Conservation (phyloP, 1,139 yeast species). For the Pichia sp. region DNA sequence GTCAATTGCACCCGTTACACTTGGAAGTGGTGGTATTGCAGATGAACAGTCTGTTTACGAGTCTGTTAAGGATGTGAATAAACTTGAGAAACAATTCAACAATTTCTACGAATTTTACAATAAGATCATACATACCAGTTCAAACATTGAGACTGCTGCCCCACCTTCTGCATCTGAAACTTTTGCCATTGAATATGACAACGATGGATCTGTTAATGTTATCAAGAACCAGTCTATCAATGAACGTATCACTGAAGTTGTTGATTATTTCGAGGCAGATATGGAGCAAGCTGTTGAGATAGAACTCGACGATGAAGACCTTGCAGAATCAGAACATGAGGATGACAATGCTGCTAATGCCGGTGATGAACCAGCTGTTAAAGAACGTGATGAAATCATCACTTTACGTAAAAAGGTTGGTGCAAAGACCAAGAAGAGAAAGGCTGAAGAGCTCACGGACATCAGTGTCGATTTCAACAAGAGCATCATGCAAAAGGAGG, state of each 20-base stretch:
- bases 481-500: conserved; percentile 33
- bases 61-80: conserved; percentile 16
- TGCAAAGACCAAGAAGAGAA: conserved; percentile 12
- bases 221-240: conserved; percentile 3
- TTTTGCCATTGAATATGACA: conserved; percentile 13
- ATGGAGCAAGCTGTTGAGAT: conserved; percentile 11
- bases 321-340: conserved; percentile 9
- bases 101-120: conserved; percentile 10
- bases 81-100: conserved; percentile 15
- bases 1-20: conserved; percentile 33
- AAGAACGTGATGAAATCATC: conserved; percentile 46
- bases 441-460: conserved; percentile 15
- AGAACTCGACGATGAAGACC: conserved; percentile 12
- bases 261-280: conserved; percentile 10
- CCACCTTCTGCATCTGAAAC: background rate
- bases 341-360: conserved; percentile 10
- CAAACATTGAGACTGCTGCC: conserved; percentile 1
- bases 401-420: conserved; percentile 36
- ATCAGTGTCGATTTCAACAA: conserved; percentile 42
- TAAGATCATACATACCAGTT: background rate
- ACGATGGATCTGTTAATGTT: conserved; percentile 3
- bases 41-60: conserved; percentile 12
- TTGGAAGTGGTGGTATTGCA: too few species aligned
- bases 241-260: conserved; percentile 12
- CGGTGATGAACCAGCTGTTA: conserved; percentile 6